Evolutionary conservation across 768 basidiomycete genomes (phyloP).

Genomic region (Pleurotus citrinopileatus): DNA sequence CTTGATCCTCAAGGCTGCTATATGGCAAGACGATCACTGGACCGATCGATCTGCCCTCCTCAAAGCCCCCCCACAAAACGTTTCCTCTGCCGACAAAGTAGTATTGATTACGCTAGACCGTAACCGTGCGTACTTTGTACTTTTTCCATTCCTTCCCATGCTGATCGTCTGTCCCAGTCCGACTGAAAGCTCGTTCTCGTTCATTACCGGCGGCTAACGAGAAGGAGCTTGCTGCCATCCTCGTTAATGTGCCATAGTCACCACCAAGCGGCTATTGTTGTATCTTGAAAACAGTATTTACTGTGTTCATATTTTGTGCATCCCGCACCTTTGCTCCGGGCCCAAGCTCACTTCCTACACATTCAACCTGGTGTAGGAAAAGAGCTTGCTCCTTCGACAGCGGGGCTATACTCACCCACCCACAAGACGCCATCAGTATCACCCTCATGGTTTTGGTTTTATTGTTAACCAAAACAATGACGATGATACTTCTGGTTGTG

Average conservation of each 20-base stretch:
- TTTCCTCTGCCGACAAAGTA: conserved; percentile 66
- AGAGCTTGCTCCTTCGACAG: background rate
- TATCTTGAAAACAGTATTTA: background rate
- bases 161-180: conserved; percentile 50
- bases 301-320: background rate
- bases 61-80: conserved; percentile 37
- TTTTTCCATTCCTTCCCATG: conserved; percentile 7
- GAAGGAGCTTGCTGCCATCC: conserved; percentile 74
- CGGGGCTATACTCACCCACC: background rate
- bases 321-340: background rate
- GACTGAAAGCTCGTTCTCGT: conserved; percentile 85
- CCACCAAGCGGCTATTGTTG: background rate
- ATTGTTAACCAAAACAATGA: background rate
- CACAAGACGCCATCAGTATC: background rate
- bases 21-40: conserved; percentile 95
- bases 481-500: background rate
- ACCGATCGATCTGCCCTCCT: conserved; percentile 78
- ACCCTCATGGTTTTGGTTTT: background rate
- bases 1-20: conserved; percentile 85
- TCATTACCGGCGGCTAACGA: conserved; percentile 85
- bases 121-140: conserved; percentile 59
- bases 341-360: background rate
- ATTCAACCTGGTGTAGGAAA: background rate
- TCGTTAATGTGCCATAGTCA: conserved; percentile 24
- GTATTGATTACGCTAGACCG: conserved; percentile 89